Evolutionary conservation across 305 asterid genomes (phyloP).

Genomic region (Plantago lanceolata): DNA sequence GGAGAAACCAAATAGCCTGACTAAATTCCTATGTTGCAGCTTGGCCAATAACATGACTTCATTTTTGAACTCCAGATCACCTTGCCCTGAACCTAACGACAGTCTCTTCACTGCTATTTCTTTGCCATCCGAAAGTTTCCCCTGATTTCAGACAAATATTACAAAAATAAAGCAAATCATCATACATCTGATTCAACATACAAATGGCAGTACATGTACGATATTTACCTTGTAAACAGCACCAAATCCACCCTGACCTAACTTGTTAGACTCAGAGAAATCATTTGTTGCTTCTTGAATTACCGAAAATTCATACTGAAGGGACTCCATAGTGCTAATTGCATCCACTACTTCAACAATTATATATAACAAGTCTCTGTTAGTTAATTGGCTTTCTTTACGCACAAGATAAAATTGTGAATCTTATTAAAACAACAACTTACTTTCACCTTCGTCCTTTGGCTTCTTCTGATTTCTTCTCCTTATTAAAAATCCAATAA

Average conservation of each 20-base stretch:
- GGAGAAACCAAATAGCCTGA: slow-evolving; percentile 34
- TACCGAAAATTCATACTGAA: slow-evolving; percentile 25
- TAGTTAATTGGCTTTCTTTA: too few species aligned
- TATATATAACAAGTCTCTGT: background rate
- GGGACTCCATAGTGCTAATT: slow-evolving; percentile 23
- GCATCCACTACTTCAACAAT: slow-evolving; percentile 18
- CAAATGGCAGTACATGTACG: too few species aligned
- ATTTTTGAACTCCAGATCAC: slow-evolving; percentile 32
- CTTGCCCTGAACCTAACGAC: slow-evolving; percentile 26
- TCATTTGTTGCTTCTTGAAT: slow-evolving; percentile 34
- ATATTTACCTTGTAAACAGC: slow-evolving; percentile 33
- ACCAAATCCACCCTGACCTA: slow-evolving; percentile 42
- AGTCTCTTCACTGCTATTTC: slow-evolving; percentile 41
- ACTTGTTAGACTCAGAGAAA: slow-evolving; percentile 29
- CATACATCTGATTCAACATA: too few species aligned
- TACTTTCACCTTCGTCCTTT: background rate
- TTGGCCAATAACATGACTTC: slow-evolving; percentile 27
- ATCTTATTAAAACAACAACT: background rate
- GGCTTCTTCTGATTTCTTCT: slow-evolving; percentile 11
- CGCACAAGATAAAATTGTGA: background rate
- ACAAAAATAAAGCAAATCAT: too few species aligned
- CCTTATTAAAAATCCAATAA: background rate
- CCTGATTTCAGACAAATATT: slow-evolving; percentile 17
- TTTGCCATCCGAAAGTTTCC: slow-evolving; percentile 27
- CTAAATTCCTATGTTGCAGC: slow-evolving; percentile 35